phyloP scores from a whole-genome alignment of 148 eudicot genomes.

The Vaccinium darrowii region DNA sequence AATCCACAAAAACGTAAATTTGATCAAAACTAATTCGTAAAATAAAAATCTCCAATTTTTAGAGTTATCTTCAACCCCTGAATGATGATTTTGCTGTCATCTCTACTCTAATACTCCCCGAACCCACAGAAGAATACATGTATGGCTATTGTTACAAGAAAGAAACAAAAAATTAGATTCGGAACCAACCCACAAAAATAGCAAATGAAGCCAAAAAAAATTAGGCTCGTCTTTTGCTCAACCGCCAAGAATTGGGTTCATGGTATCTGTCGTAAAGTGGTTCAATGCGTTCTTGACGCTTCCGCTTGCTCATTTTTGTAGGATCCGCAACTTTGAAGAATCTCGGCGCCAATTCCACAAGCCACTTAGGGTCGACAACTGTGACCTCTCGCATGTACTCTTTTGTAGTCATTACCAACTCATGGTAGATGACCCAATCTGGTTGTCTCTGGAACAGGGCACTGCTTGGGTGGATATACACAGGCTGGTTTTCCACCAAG shows the following conservation, averaged over 20 bases:
- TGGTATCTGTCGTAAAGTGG: constrained; percentile 93
- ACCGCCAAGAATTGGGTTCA: constrained; percentile 94
- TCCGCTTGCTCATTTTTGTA: constrained; percentile 87
- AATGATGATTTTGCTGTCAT: too few species aligned
- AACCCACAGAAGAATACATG: neutral
- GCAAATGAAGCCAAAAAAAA: constrained; percentile 14
- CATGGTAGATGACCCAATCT: constrained; percentile 96
- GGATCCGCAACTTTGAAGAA: constrained; percentile 89
- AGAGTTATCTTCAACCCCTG: too few species aligned
- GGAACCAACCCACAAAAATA: neutral
- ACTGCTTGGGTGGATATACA: neutral
- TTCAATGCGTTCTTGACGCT: constrained; percentile 89
- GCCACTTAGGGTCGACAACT: constrained; percentile 61
- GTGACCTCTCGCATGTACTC: constrained; percentile 95
- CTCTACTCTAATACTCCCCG: neutral
- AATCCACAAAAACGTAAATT: too few species aligned
- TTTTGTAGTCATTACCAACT: constrained; percentile 92
- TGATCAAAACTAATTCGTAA: too few species aligned
- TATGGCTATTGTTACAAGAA: neutral
- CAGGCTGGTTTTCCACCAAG: too few species aligned
- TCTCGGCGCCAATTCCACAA: constrained; percentile 50
- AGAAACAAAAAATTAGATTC: neutral
- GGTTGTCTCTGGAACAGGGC: constrained; percentile 96
- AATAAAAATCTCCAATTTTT: too few species aligned
- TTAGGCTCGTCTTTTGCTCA: constrained; percentile 81